phyloP scores from a whole-genome alignment of 192 early-diverging fungal genomes.

The Coemansia sp. region DNA sequence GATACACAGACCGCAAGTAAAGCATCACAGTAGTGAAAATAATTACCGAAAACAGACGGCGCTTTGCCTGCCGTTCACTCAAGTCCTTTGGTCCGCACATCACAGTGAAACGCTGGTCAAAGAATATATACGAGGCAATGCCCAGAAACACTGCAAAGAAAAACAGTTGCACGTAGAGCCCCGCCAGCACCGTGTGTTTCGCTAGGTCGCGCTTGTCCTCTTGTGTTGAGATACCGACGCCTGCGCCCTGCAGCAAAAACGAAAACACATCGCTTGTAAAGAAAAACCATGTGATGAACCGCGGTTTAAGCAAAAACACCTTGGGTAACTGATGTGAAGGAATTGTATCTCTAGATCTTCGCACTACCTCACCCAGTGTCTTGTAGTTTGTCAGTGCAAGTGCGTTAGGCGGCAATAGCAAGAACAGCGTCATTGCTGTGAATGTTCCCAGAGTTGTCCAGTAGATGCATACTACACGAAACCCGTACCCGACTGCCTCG shows the following conservation, averaged over 20 bases:
- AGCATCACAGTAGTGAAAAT: constrained; percentile 36
- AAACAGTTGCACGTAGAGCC: constrained; percentile 34
- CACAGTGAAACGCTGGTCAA: constrained; percentile 22
- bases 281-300: constrained; percentile 54
- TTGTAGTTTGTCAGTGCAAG: constrained; percentile 55
- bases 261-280: constrained; percentile 54
- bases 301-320: constrained; percentile 32
- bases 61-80: constrained; percentile 15
- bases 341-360: constrained; percentile 4
- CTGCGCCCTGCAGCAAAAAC: constrained; percentile 44
- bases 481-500: constrained; percentile 42
- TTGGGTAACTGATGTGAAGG: not conserved
- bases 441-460: constrained; percentile 37
- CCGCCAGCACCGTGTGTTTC: constrained; percentile 37
- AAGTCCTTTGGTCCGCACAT: constrained; percentile 13
- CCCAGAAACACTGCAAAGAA: constrained; percentile 38
- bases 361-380: constrained; percentile 37
- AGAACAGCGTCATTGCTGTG: constrained; percentile 38
- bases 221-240: constrained; percentile 29
- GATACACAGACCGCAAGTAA: constrained; percentile 44
- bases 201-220: constrained; percentile 17
- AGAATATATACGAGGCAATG: constrained; percentile 12
- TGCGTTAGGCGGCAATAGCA: constrained; percentile 53
- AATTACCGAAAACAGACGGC: constrained; percentile 29
- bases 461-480: constrained; percentile 38